phyloP scores from a whole-genome alignment of 441 rosid species.

The Corymbia calophylla region DNA sequence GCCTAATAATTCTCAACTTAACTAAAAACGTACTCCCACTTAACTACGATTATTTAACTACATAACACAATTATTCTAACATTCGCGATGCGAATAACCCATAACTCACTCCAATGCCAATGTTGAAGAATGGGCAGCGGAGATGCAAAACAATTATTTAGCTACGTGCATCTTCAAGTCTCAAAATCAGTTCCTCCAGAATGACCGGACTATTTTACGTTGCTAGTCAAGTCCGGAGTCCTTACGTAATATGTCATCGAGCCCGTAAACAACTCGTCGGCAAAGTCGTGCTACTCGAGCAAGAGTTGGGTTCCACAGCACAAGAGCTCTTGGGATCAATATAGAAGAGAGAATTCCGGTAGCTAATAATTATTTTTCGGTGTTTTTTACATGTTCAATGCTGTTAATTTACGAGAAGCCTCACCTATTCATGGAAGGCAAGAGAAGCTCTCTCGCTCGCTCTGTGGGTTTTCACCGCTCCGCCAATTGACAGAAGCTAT shows the following conservation, averaged over 20 bases:
- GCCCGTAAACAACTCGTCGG: background rate
- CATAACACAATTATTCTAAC: no score
- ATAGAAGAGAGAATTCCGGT: background rate
- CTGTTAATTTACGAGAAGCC: background rate
- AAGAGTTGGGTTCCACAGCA: background rate
- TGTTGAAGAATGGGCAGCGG: background rate
- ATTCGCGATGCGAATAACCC: background rate
- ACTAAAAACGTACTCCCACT: no score
- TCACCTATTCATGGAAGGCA: background rate
- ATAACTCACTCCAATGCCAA: background rate
- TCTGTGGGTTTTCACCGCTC: no score
- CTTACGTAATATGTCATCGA: background rate
- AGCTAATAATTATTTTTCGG: background rate
- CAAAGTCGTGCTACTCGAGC: background rate
- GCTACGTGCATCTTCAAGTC: background rate
- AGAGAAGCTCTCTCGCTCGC: background rate
- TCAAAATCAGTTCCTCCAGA: background rate
- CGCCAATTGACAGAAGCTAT: no score
- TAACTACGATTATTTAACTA: no score
- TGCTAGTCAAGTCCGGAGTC: background rate
- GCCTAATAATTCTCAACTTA: no score
- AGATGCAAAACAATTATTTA: no score
- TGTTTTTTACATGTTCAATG: background rate
- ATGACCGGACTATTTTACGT: background rate
- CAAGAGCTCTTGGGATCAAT: background rate